These are phyloP conservation scores for Mucor sp. DNA, from an alignment of 371 early-diverging fungal species.

Conservation along the genomic window DNA sequence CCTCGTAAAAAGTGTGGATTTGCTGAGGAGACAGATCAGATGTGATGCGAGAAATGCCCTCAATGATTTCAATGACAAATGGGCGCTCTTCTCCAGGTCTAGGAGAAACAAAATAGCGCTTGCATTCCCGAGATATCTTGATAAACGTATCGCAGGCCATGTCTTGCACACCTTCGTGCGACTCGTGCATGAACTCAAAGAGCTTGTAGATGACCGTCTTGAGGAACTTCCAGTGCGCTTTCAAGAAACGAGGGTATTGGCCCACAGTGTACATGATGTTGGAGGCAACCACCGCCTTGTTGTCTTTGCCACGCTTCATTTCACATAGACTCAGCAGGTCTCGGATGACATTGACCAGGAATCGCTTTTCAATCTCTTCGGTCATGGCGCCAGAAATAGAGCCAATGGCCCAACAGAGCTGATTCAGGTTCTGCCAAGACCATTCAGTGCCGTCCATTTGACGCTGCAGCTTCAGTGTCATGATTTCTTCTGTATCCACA, in stretches of 20 bases:
- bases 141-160: conserved; percentile 99
- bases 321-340: conserved; percentile 94
- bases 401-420: conserved; percentile 99
- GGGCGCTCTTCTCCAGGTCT: conserved; percentile 84
- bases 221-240: conserved; percentile 99
- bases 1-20: conserved; percentile 96
- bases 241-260: conserved; percentile 98
- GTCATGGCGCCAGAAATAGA: conserved; percentile 97
- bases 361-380: conserved; percentile 96
- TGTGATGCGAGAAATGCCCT: conserved; percentile 75
- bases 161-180: conserved; percentile 99
- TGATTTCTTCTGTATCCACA: conserved; percentile 91
- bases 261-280: conserved; percentile 99
- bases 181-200: conserved; percentile 99
- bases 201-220: conserved; percentile 99
- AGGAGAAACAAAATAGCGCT: conserved; percentile 89
- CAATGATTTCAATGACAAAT: conserved; percentile 94
- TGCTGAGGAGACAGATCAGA: conserved; percentile 89
- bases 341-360: conserved; percentile 97
- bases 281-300: conserved; percentile 99
- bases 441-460: conserved; percentile 96
- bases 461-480: conserved; percentile 85
- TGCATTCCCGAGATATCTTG: conserved; percentile 97
- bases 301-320: conserved; percentile 95
- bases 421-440: conserved; percentile 97